Evolutionary conservation across 2,329 filamentous ascomycete genomes (phyloP), one percentile per base, ranked within the genome.

Genomic region (Cladobotryum mycophilum): DNA sequence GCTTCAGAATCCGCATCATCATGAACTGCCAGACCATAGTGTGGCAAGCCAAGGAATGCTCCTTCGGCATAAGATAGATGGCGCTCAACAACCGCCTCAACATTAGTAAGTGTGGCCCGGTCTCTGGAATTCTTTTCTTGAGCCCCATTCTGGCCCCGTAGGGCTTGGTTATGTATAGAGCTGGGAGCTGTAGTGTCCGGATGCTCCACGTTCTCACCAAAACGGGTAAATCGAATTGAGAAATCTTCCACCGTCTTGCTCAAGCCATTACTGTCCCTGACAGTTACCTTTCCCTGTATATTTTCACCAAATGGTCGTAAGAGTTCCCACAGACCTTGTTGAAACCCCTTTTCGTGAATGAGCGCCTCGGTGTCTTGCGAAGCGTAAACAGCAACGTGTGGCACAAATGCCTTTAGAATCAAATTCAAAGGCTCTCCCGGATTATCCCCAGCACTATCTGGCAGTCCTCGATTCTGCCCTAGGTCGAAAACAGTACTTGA

Each of bases 241-340:
- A 90, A 99, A 66, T 97, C 90, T 49, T 96, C 92, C 73, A 87
- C 92, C 37, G 82, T 80, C 63, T 83, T 83, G 64, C 89, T 91
- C 41, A 85, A 81, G 8, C 93, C 92, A 58, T 88, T 84, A 64
- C 91, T 96, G 69, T 99, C 93, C 60, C 93, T 78, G 49, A 97
- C 85, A 3, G 88, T 88, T 47, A 99, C 86, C 63, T 93, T 95
- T 30, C 93, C 93, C 45, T 86, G 81, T 1, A 97, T 79, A 14
- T 78, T 81, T 69, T 99, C 93, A 30, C 93, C 93, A 71, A 95
- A 99, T 0, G 93, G 92, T 46, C 92, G 78, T 50, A 99, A 71
- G 20, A 99, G 73, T 67, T 95, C 88, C 74, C 90, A 85, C 45
- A 99, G 76, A 0, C 92, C 91, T 41, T 83, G 79, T 37, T 81